Evolutionary conservation across 164 flowering plant genomes (phyloP).

Genomic region (Annona cherimola): DNA sequence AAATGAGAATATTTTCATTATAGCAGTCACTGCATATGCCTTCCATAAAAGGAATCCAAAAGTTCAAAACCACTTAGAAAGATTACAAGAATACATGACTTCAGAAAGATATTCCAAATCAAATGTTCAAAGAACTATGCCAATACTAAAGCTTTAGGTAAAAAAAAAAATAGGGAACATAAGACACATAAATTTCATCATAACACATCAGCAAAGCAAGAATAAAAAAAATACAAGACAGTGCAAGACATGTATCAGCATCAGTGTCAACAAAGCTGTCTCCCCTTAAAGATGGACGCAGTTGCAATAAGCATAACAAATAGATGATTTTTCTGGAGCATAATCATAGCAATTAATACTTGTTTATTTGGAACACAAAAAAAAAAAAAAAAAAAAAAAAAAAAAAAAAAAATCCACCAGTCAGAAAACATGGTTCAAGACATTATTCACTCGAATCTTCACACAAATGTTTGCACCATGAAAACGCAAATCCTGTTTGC

Average conservation of each 20-base stretch:
- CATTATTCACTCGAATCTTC: too few relatives aligned
- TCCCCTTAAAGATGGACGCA: too few relatives aligned
- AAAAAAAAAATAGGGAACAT: background rate
- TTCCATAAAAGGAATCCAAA: slow-evolving; percentile 26
- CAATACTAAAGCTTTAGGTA: background rate
- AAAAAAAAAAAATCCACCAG: background rate
- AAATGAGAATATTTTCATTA: slow-evolving; percentile 83
- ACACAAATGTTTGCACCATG: too few relatives aligned
- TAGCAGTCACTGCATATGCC: slow-evolving; percentile 97
- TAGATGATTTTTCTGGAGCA: too few relatives aligned
- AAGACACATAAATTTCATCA: background rate
- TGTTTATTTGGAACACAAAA: background rate
- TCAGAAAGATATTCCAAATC: background rate
- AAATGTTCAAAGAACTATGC: background rate
- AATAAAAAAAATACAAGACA: too few relatives aligned
- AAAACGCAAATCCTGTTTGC: too few relatives aligned
- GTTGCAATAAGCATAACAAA: too few relatives aligned
- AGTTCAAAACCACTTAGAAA: slow-evolving; percentile 5
- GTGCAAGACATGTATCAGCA: too few relatives aligned
- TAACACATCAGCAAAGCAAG: too few relatives aligned
- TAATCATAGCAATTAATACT: too few relatives aligned
- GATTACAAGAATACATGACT: background rate
- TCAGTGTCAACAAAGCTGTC: too few relatives aligned
- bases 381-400: too few relatives aligned
- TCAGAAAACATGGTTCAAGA: background rate